A percentile compares a stretch with the other conserved stretches of the same genome.
Evolutionary conservation across 495 filamentous ascomycete genomes (phyloP).

Genomic region (Aspergillus incahuasiensis): DNA sequence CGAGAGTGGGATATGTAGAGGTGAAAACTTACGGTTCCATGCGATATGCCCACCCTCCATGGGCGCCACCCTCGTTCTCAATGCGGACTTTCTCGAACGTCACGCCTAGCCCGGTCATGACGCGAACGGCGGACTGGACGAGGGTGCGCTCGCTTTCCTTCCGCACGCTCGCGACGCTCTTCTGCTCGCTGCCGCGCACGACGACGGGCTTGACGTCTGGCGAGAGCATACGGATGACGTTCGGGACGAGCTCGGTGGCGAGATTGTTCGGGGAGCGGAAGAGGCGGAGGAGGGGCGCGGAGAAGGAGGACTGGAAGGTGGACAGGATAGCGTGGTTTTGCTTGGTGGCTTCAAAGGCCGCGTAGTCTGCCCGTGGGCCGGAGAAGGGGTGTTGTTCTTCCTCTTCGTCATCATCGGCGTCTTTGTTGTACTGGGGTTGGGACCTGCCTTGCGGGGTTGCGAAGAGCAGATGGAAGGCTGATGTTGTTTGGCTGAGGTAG

Average conservation of each 20-base stretch:
- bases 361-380: constrained; percentile 72
- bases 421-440: constrained; percentile 27
- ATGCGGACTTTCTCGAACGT: constrained; percentile 77
- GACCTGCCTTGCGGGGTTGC: constrained; percentile 44
- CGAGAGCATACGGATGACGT: constrained; percentile 73
- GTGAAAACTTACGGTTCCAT: constrained; percentile 79
- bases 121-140: constrained; percentile 70
- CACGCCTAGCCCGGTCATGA: constrained; percentile 74
- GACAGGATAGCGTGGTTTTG: constrained; percentile 54
- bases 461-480: constrained; percentile 92
- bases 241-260: constrained; percentile 76
- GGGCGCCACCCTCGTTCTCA: constrained; percentile 54
- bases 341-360: constrained; percentile 72
- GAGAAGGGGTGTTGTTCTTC: constrained; percentile 67
- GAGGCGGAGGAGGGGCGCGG: constrained; percentile 57
- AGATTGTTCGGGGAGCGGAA: constrained; percentile 74
- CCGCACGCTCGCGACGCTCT: constrained; percentile 75
- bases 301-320: constrained; percentile 52
- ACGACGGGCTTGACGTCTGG: constrained; percentile 92
- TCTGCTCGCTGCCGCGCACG: constrained; percentile 64
- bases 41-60: constrained; percentile 73
- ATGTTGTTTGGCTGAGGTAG: constrained; percentile 77
- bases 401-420: constrained; percentile 48
- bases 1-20: background rate
- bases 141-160: constrained; percentile 77